Conservation (phyloP, 345 rosid genomes). For the Gossypium stocksii region DNA sequence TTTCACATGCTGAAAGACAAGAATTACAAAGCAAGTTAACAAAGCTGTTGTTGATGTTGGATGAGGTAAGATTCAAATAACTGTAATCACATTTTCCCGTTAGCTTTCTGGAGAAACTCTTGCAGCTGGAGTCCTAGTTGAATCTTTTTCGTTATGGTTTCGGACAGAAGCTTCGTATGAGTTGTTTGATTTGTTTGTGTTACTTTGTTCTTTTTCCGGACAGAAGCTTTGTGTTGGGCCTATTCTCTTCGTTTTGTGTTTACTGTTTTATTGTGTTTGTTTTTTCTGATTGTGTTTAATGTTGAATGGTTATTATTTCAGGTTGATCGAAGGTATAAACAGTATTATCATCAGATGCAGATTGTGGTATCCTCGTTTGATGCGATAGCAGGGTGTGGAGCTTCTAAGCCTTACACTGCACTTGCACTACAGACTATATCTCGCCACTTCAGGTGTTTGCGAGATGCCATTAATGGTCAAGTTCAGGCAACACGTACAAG, state of each 20-base stretch:
- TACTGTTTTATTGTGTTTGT: background rate
- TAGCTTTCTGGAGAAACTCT: background rate
- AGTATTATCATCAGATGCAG: slow-evolving; percentile 95
- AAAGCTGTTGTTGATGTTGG: slow-evolving; percentile 84
- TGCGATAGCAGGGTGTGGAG: slow-evolving; percentile 74
- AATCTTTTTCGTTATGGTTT: background rate
- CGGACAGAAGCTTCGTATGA: background rate
- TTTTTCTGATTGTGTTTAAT: background rate
- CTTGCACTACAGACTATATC: slow-evolving; percentile 91
- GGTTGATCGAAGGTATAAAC: slow-evolving; percentile 96
- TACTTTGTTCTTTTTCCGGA: background rate
- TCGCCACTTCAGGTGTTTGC: slow-evolving; percentile 86
- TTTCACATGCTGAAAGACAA: slow-evolving; percentile 76
- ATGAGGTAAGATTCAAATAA: slow-evolving; percentile 51
- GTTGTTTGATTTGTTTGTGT: background rate
- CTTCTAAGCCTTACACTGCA: slow-evolving; percentile 90
- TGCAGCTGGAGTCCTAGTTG: background rate
- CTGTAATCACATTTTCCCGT: background rate
- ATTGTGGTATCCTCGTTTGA: slow-evolving; percentile 91
- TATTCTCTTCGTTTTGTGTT: background rate
- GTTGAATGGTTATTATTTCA: slow-evolving; percentile 22
- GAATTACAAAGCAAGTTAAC: slow-evolving; percentile 81
- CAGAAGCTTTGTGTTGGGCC: no score
- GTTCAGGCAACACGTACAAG: slow-evolving; percentile 57
- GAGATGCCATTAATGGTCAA: slow-evolving; percentile 77